A percentile compares a stretch with the other conserved stretches of the same genome.
Evolutionary conservation across 176 grass and related monocot species (phyloP).

Genomic region (Aegilops umbellulata): DNA sequence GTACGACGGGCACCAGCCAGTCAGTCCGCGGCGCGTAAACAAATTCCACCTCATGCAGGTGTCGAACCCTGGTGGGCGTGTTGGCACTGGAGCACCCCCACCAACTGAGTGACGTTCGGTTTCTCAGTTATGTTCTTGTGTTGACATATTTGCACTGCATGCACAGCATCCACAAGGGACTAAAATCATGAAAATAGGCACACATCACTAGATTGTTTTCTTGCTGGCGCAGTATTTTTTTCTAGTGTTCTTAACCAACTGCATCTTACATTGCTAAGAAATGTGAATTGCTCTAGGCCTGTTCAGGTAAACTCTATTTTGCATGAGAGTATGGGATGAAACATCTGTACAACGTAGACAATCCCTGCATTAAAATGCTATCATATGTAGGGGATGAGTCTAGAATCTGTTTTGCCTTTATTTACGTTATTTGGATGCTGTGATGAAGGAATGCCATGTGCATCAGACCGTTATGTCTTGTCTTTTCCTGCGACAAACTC

Average conservation of each 20-base stretch:
- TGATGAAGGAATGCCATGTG: background rate
- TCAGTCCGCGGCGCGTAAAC: background rate
- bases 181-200: background rate
- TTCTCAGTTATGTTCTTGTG: background rate
- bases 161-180: background rate
- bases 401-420: background rate
- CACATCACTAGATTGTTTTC: background rate
- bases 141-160: slow-evolving; percentile 3
- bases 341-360: background rate
- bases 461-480: background rate
- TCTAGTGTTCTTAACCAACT: background rate
- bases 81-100: background rate
- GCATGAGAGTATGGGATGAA: background rate
- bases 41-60: background rate
- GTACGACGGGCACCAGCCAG: background rate
- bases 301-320: background rate
- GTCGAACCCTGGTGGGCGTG: background rate
- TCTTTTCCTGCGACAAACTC: background rate
- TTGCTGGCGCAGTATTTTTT: background rate
- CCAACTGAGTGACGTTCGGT: background rate
- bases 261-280: background rate
- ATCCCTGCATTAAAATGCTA: background rate
- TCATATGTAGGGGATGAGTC: background rate
- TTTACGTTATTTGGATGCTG: background rate
- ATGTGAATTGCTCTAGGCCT: background rate